Evolutionary conservation across 2,329 filamentous ascomycete genomes (phyloP).

Genomic region (Didymella keratinophila): DNA sequence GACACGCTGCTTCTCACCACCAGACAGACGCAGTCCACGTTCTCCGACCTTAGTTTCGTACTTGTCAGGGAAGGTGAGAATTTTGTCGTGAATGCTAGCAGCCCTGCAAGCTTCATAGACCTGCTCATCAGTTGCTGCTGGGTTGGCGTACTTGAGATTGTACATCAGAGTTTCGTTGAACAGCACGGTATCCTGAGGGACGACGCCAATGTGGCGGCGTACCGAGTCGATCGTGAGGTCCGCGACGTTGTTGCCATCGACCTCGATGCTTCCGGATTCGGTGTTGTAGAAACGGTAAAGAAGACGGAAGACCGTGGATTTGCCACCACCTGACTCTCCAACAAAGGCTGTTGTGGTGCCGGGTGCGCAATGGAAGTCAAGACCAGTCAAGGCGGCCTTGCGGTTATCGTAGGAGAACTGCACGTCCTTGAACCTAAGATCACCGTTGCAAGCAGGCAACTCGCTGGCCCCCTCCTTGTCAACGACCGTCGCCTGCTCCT

Average conservation of each 20-base stretch:
- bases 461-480: conserved; percentile 72
- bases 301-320: conserved; percentile 94
- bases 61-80: conserved; percentile 84
- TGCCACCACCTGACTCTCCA: conserved; percentile 94
- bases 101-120: conserved; percentile 83
- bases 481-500: conserved; percentile 89
- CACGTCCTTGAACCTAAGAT: conserved; percentile 87
- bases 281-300: conserved; percentile 97
- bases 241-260: conserved; percentile 85
- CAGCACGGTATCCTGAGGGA: conserved; percentile 93
- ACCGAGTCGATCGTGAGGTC: conserved; percentile 94
- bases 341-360: conserved; percentile 96
- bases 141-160: conserved; percentile 89
- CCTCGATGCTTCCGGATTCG: conserved; percentile 76
- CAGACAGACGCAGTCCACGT: conserved; percentile 83
- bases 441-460: conserved; percentile 75
- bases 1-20: conserved; percentile 92
- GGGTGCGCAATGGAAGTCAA: conserved; percentile 84
- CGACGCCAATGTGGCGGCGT: conserved; percentile 88
- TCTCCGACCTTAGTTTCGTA: conserved; percentile 93
- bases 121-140: conserved; percentile 79
- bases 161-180: conserved; percentile 97
- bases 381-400: conserved; percentile 81
- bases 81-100: conserved; percentile 92
- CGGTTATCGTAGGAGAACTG: conserved; percentile 89